Evolutionary conservation across 495 filamentous ascomycete species (phyloP), one percentile per base, ranked within the genome.

Genomic region (Lasiosphaeris hirsuta): DNA sequence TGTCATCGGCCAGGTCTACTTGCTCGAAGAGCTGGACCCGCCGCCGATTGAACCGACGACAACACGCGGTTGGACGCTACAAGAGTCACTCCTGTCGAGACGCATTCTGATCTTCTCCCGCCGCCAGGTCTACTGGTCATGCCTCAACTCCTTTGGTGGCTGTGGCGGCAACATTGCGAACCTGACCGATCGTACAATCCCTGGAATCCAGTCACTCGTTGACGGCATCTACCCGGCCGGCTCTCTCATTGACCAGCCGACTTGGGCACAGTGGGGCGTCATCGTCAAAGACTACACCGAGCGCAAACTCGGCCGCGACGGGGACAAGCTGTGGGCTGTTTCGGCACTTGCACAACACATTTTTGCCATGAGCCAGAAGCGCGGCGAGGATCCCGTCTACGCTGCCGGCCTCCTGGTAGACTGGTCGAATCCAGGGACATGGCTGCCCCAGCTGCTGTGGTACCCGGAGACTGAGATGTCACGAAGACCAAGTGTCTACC

Each of bases 401-500:
- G 42, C 33, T n/a, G 53, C 53, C 5, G 53, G 53, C 13, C 18
- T 56, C 7, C 14, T 56, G 19, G 53, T 39, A 1, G 42, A 56
- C 35, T 23, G 38, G 10, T 9, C 41, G 8, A 14, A 47, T 13
- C 53, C 53, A 2, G n/a, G 19, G 13, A 56, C 40, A 2, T 56
- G 53, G 53, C 17, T 56, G 41, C 34, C 23, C 9, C 53, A 56
- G 34, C 33, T 56, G 53, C 33, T 56, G 19, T 56, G 53, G 53
- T 33, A 45, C 38, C 53, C 41, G 3, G 42, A 36, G n/a, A 39
- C 36, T 11, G 7, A 13, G 36, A 38, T 11, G 35, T 9, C 49
- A 38, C 13, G 15, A 38, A 36, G 49, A 10, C 49, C 4, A 3
- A 10, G 10, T 15, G 13, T 3, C 2, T 38, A 51, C 19, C 48